phyloP scores from a whole-genome alignment of 257 asterid species.

The Handroanthus guayacan region DNA sequence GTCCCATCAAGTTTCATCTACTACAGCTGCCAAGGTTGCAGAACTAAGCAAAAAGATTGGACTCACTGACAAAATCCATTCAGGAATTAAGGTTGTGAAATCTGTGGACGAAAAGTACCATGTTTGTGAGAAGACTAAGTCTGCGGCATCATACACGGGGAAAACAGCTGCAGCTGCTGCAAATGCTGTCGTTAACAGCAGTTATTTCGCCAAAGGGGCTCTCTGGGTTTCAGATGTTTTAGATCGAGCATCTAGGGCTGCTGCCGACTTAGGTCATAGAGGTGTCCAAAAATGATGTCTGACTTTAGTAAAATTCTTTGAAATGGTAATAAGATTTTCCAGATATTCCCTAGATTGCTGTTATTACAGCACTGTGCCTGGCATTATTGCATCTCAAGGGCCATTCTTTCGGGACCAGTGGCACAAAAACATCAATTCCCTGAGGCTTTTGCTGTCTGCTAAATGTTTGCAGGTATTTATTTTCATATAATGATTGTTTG shows the following conservation, averaged over 20 bases:
- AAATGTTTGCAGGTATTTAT: too few relatives aligned
- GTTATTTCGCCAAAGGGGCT: conserved; percentile 67
- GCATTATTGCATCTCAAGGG: neutral
- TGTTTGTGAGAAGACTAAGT: conserved; percentile 47
- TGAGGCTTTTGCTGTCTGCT: neutral
- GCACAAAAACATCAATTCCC: neutral
- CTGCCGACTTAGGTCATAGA: conserved; percentile 56
- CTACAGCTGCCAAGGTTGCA: conserved; percentile 60
- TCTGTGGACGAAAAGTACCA: conserved; percentile 57
- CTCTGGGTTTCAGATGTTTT: conserved; percentile 60
- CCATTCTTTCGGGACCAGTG: neutral
- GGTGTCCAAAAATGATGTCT: conserved; percentile 34
- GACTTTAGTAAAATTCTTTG: too few relatives aligned
- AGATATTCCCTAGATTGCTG: neutral
- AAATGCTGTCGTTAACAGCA: conserved; percentile 55
- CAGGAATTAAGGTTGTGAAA: conserved; percentile 50
- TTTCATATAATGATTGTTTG: neutral
- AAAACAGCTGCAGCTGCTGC: conserved; percentile 58
- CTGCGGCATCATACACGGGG: conserved; percentile 55
- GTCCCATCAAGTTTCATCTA: conserved; percentile 53
- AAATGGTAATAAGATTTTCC: too few relatives aligned
- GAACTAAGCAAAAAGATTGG: conserved; percentile 61
- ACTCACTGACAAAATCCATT: conserved; percentile 54
- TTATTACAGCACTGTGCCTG: neutral
- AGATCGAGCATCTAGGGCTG: conserved; percentile 59